phyloP scores from a whole-genome alignment of 2,329 filamentous ascomycete genomes.

The Penicillium sp. region DNA sequence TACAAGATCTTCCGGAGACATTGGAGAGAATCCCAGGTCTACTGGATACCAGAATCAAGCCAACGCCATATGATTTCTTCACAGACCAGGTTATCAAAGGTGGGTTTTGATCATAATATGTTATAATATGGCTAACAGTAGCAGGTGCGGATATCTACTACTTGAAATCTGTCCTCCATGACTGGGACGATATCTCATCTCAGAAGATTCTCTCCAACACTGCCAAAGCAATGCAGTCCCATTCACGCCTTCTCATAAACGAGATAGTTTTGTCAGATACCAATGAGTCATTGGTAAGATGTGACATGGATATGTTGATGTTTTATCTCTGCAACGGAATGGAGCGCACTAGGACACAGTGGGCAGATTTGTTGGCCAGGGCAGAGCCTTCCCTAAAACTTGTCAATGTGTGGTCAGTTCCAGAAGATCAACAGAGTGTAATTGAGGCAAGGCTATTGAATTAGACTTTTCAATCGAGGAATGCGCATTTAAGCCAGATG shows the following conservation, averaged over 20 bases:
- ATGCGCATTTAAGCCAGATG: not conserved
- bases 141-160: not conserved
- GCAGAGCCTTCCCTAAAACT: not conserved
- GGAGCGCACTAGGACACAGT: not conserved
- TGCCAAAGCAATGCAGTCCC: not conserved
- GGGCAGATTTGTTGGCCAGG: not conserved
- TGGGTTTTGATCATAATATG: not conserved
- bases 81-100: not conserved
- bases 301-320: not conserved
- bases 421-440: not conserved
- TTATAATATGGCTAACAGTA: not conserved
- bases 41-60: not conserved
- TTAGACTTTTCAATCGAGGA: not conserved
- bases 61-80: not conserved
- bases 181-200: not conserved
- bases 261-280: not conserved
- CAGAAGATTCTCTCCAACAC: constrained; percentile 1
- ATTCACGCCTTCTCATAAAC: not conserved
- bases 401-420: not conserved
- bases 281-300: not conserved
- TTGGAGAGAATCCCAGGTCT: not conserved
- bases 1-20: not conserved
- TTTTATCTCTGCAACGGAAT: constrained; percentile 1
- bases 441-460: not conserved
- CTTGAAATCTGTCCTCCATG: not conserved